A percentile compares a stretch with the other conserved stretches of the same genome.
Evolutionary conservation across 1,284 basidiomycete genomes (phyloP).

Genomic region (Microbotryum silenes-acaulis): DNA sequence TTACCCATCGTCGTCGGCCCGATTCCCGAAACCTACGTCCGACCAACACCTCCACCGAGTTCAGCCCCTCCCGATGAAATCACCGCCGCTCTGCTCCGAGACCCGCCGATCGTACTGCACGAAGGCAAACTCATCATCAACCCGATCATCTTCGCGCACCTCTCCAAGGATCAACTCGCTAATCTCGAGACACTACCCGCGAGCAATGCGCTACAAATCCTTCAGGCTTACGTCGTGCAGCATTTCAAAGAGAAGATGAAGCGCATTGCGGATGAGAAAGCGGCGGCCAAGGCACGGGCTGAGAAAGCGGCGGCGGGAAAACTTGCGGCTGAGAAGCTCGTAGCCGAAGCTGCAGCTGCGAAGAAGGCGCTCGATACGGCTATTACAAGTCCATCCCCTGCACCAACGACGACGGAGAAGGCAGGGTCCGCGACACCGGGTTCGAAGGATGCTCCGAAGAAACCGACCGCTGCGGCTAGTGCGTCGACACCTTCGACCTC

Average conservation of each 20-base stretch:
- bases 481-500: too few species aligned
- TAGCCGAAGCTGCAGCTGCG: too few species aligned
- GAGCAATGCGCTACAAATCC: slow-evolving; percentile 67
- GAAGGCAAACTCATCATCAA: slow-evolving; percentile 75
- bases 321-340: too few species aligned
- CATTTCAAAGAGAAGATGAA: slow-evolving; percentile 70
- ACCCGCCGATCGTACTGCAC: slow-evolving; percentile 70
- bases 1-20: slow-evolving; percentile 58
- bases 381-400: too few species aligned
- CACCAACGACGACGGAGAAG: too few species aligned
- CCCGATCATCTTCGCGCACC: slow-evolving; percentile 71
- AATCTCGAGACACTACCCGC: slow-evolving; percentile 73
- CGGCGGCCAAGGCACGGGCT: slow-evolving; percentile 3
- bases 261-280: slow-evolving; percentile 25
- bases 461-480: too few species aligned
- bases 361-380: too few species aligned
- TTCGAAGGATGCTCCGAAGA: too few species aligned
- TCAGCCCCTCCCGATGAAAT: slow-evolving; percentile 36
- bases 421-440: too few species aligned
- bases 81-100: slow-evolving; percentile 43
- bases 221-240: slow-evolving; percentile 75
- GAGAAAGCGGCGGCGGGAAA: neutral
- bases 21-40: slow-evolving; percentile 45
- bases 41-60: slow-evolving; percentile 38
- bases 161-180: slow-evolving; percentile 62